Evolutionary conservation across 1,284 basidiomycete species (phyloP).

Genomic region (Apiotrichum siamense): DNA sequence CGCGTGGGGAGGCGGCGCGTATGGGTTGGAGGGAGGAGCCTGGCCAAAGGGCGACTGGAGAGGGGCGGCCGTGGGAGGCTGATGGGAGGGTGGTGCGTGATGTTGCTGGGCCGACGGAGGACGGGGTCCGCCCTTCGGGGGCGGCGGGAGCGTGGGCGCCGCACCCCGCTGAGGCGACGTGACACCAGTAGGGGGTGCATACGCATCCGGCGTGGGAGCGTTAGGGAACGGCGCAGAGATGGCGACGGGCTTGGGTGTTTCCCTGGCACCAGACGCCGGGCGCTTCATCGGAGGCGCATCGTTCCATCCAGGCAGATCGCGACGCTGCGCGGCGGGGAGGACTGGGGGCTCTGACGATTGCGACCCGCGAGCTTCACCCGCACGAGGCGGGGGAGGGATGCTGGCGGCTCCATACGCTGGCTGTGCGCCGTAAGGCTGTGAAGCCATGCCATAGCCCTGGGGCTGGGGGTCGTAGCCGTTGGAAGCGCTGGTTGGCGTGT

Average conservation of each 20-base stretch:
- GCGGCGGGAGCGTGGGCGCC: slow-evolving; percentile 42
- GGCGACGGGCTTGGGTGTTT: slow-evolving; percentile 55
- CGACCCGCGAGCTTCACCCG: slow-evolving; percentile 5
- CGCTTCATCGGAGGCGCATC: slow-evolving; percentile 56
- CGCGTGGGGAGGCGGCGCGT: neutral
- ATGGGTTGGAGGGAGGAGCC: neutral
- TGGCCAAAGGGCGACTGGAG: slow-evolving; percentile 2
- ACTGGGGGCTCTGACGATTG: slow-evolving; percentile 23
- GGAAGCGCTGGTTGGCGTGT: slow-evolving; percentile 16
- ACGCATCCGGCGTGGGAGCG: slow-evolving; percentile 30
- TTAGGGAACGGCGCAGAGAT: slow-evolving; percentile 90
- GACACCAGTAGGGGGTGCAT: slow-evolving; percentile 26
- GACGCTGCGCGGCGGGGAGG: slow-evolving; percentile 43
- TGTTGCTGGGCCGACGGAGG: slow-evolving; percentile 35
- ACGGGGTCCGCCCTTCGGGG: slow-evolving; percentile 42
- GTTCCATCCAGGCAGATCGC: slow-evolving; percentile 82
- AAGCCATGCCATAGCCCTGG: slow-evolving; percentile 19
- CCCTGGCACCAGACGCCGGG: slow-evolving; percentile 53
- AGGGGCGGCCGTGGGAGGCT: slow-evolving; percentile 14
- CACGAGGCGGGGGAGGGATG: slow-evolving; percentile 46
- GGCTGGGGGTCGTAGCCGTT: slow-evolving; percentile 35
- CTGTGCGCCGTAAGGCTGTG: slow-evolving; percentile 19
- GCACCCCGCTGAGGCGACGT: slow-evolving; percentile 27
- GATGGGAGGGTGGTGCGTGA: neutral
- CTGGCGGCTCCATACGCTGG: slow-evolving; percentile 33